phyloP scores from a whole-genome alignment of 179 eudicot species.

The Spinacia oleracea region DNA sequence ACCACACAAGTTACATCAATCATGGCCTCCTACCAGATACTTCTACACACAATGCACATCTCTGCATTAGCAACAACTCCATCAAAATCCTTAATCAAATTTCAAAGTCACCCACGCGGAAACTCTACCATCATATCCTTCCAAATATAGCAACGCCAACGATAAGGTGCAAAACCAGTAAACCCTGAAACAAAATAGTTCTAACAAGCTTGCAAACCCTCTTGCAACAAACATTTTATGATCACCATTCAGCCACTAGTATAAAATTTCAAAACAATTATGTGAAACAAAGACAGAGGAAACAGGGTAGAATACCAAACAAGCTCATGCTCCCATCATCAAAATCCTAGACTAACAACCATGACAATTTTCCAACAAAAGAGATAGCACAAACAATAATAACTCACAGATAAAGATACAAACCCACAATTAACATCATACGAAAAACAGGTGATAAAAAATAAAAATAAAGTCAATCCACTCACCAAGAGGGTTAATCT shows the following conservation, averaged over 20 bases:
- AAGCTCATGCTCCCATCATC: neutral
- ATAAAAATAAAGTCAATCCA: too few relatives aligned
- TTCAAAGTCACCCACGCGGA: neutral
- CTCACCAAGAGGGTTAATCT: slow-evolving; percentile 97
- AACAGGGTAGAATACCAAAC: slow-evolving; percentile 4
- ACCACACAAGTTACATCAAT: neutral
- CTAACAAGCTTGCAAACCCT: neutral
- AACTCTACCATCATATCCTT: neutral
- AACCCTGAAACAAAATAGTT: neutral
- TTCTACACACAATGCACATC: neutral
- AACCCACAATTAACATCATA: neutral
- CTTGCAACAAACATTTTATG: neutral
- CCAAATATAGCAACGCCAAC: neutral
- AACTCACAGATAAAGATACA: slow-evolving; percentile 6
- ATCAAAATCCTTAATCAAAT: neutral
- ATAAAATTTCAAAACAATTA: neutral
- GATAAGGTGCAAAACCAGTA: neutral
- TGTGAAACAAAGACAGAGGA: neutral
- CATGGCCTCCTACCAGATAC: neutral
- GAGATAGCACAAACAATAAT: too few relatives aligned
- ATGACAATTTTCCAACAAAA: neutral
- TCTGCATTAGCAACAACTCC: neutral
- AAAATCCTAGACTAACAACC: neutral
- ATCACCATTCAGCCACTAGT: neutral
- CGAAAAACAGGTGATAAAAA: too few relatives aligned